These are phyloP conservation scores for Ceratobasidium sp. DNA, from an alignment of 1,284 basidiomycete genomes.

Conservation along the genomic window DNA sequence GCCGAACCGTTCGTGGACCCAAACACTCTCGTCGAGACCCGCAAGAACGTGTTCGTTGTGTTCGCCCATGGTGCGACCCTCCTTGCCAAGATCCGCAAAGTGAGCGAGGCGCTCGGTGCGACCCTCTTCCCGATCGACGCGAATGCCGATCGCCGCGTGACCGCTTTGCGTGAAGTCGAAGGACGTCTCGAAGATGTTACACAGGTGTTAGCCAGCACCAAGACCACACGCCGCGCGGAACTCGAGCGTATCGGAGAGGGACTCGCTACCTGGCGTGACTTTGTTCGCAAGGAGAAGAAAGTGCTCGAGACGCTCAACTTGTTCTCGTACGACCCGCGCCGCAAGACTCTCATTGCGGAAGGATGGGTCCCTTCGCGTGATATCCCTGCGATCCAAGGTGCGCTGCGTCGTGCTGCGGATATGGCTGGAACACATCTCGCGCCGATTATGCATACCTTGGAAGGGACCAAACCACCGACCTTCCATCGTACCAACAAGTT, in stretches of 20 bases:
- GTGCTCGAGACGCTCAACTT: slow-evolving; percentile 95
- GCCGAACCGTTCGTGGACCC: slow-evolving; percentile 92
- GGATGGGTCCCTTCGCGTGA: slow-evolving; percentile 97
- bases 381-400: slow-evolving; percentile 86
- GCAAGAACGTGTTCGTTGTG: slow-evolving; percentile 99
- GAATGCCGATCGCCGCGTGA: slow-evolving; percentile 90
- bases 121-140: slow-evolving; percentile 97
- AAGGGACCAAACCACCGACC: slow-evolving; percentile 93
- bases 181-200: slow-evolving; percentile 93
- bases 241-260: slow-evolving; percentile 88
- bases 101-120: slow-evolving; percentile 98
- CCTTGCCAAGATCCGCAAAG: slow-evolving; percentile 97
- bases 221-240: slow-evolving; percentile 85
- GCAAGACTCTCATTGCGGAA: slow-evolving; percentile 96
- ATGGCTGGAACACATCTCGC: slow-evolving; percentile 92
- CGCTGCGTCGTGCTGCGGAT: slow-evolving; percentile 93
- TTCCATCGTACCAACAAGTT: slow-evolving; percentile 97
- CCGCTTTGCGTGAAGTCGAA: slow-evolving; percentile 89
- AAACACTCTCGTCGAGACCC: slow-evolving; percentile 79
- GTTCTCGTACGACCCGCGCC: slow-evolving; percentile 92
- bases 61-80: slow-evolving; percentile 96
- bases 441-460: slow-evolving; percentile 90
- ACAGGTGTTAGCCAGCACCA: slow-evolving; percentile 90
- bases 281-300: slow-evolving; percentile 94
- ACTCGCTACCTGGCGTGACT: slow-evolving; percentile 91